These are phyloP conservation scores for Gloeophyllum trabeum DNA, from an alignment of 768 basidiomycete genomes.

Conservation along the genomic window DNA sequence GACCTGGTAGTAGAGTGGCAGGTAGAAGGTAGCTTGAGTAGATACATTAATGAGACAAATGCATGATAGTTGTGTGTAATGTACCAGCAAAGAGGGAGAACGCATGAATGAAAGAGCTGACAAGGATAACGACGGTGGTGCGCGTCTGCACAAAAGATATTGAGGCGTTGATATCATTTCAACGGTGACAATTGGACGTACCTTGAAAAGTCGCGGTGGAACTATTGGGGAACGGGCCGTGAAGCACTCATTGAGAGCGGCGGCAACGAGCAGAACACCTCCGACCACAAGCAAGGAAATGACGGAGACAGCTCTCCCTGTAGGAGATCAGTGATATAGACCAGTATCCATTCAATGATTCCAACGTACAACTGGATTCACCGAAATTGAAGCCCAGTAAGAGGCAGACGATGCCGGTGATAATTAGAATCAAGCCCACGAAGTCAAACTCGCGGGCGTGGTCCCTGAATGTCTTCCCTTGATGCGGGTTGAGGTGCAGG, in stretches of 20 bases:
- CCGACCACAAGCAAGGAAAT: slow-evolving; percentile 57
- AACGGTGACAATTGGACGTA: too few species aligned
- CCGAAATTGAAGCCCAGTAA: slow-evolving; percentile 67
- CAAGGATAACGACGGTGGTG: slow-evolving; percentile 52
- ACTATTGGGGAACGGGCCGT: slow-evolving; percentile 62
- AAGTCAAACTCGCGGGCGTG: slow-evolving; percentile 67
- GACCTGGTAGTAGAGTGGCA: slow-evolving; percentile 72
- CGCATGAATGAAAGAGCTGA: slow-evolving; percentile 52
- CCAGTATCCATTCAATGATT: not conserved
- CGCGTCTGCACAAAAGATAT: too few species aligned
- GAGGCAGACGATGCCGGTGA: slow-evolving; percentile 54
- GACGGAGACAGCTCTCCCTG: slow-evolving; percentile 50
- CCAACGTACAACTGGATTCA: slow-evolving; percentile 52
- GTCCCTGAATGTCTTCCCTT: slow-evolving; percentile 41
- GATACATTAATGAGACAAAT: slow-evolving; percentile 1
- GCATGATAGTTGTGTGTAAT: not conserved
- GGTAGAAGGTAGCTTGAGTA: slow-evolving; percentile 43
- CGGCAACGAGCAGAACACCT: slow-evolving; percentile 34
- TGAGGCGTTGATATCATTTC: too few species aligned
- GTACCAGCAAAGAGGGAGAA: slow-evolving; percentile 48
- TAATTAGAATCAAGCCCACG: slow-evolving; percentile 49
- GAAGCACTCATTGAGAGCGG: slow-evolving; percentile 43
- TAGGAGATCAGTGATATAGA: not conserved
- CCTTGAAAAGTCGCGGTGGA: slow-evolving; percentile 66
- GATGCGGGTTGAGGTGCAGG: slow-evolving; percentile 71